Evolutionary conservation across 805 yeast genomes (phyloP).

Genomic region (Teunomyces barrocoloradensis): DNA sequence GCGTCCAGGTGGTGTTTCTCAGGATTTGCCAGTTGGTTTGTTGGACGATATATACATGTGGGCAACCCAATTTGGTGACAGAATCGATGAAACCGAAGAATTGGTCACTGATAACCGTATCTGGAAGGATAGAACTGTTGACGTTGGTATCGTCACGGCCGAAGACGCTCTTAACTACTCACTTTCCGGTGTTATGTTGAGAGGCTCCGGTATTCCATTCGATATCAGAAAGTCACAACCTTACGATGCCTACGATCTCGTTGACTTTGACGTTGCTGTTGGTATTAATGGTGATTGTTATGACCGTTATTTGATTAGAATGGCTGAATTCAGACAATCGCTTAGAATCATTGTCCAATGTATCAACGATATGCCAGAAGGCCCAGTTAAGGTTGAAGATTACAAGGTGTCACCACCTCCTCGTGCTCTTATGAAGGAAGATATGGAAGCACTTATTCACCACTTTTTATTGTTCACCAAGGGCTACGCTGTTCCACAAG

Average conservation of each 20-base stretch:
- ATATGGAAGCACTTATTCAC: constrained; percentile 89
- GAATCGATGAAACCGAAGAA: constrained; percentile 88
- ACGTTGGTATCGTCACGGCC: constrained; percentile 77
- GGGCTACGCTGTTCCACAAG: constrained; percentile 86
- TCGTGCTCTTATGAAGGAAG: constrained; percentile 78
- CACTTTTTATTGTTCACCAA: constrained; percentile 85
- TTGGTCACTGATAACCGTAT: constrained; percentile 86
- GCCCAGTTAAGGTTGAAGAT: constrained; percentile 89
- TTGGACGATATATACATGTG: constrained; percentile 92
- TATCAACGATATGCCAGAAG: constrained; percentile 87
- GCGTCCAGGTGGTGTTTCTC: constrained; percentile 91
- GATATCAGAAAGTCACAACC: constrained; percentile 86
- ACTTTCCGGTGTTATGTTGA: constrained; percentile 82
- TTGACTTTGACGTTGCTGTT: constrained; percentile 84
- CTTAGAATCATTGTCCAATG: constrained; percentile 87
- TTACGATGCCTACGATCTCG: constrained; percentile 83
- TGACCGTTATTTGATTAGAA: constrained; percentile 83
- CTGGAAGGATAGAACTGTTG: constrained; percentile 85
- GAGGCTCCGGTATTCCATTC: constrained; percentile 87
- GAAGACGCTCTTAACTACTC: constrained; percentile 84
- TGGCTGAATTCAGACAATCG: constrained; percentile 91
- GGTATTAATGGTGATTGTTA: constrained; percentile 89
- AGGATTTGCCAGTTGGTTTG: constrained; percentile 81
- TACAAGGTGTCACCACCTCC: constrained; percentile 83
- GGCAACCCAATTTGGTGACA: constrained; percentile 94